phyloP scores from a whole-genome alignment of 352 stramenopile genomes.

The Blastocystis sp. region DNA sequence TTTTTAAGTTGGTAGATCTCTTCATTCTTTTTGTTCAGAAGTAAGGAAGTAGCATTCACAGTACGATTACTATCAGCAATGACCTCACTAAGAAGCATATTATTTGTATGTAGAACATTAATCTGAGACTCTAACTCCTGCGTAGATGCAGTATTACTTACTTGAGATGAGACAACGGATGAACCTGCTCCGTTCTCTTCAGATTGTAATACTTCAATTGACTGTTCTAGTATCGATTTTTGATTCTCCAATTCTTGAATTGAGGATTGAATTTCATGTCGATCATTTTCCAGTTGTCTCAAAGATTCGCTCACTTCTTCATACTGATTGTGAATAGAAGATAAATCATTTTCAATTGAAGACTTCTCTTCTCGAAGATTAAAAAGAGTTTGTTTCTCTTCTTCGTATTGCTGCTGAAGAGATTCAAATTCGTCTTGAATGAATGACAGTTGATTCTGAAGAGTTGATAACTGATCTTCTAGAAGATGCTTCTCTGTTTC shows the following conservation, averaged over 20 bases:
- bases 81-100: background rate
- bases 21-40: constrained; percentile 6
- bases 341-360: background rate
- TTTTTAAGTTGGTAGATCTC: constrained; percentile 15
- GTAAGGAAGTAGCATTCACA: background rate
- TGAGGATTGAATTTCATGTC: background rate
- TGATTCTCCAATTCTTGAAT: background rate
- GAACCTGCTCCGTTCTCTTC: background rate
- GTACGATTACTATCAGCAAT: background rate
- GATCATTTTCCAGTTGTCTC: background rate
- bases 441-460: background rate
- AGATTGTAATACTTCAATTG: background rate
- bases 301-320: no score
- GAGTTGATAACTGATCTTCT: background rate
- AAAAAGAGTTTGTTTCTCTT: background rate
- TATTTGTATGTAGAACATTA: background rate
- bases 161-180: no score
- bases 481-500: background rate
- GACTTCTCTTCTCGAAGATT: background rate
- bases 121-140: background rate
- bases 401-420: background rate
- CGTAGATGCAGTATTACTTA: background rate
- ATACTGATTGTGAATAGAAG: background rate
- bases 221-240: background rate
- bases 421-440: background rate